Evolutionary conservation across 768 basidiomycete species (phyloP), one percentile per base, ranked within the genome.

Genomic region (Pleurotus ostreatus): DNA sequence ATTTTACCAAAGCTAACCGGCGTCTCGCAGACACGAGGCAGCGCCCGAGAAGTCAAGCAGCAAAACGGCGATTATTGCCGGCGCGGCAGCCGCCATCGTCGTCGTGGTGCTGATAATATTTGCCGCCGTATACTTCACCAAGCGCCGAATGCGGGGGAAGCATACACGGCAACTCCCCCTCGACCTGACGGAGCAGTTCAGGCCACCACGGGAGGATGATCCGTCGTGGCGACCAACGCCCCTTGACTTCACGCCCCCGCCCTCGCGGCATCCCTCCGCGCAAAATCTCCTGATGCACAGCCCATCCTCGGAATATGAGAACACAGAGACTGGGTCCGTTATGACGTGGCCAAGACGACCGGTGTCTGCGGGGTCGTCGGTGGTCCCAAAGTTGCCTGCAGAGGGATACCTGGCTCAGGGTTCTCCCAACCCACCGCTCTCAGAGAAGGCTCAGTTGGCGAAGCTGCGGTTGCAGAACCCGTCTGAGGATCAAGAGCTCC

Each of bases 401-500:
- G n/a, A 44, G n/a, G 41, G 41, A n/a, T 22, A 44, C 20, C n/a
- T 7, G 6, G 41, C 13, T 8, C 11, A 22, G 41, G 41, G 41
- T 9, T 9, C 20, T 16, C n/a, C n/a, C 15, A 44, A 22, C 16
- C 20, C 41, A 7, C n/a, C 26, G 5, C 16, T 30, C 2, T 51
- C 49, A 37, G 49, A 51, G 37, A 51, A 51, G 34, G 41, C 41
- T 16, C 41, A 44, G 20, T 20, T 44, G n/a, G 49, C 49, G 3
- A 26, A 34, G 49, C 30, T 51, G 18, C 49, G 49, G 13, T 16
- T 37, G 49, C 49, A 51, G 12, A 51, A 51, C 34, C 49, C 49
- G 7, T 20, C 47, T 25, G 49, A 51, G 37, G 49, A 51, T 8
- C 30, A 51, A 34, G 49, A 51, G 16, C 25, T 16, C 11, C 25